Percentiles rank a stretch among this genome's conserved stretches.
Conservation (phyloP, 1,284 basidiomycete genomes). For the Ganoderma meredithae region DNA sequence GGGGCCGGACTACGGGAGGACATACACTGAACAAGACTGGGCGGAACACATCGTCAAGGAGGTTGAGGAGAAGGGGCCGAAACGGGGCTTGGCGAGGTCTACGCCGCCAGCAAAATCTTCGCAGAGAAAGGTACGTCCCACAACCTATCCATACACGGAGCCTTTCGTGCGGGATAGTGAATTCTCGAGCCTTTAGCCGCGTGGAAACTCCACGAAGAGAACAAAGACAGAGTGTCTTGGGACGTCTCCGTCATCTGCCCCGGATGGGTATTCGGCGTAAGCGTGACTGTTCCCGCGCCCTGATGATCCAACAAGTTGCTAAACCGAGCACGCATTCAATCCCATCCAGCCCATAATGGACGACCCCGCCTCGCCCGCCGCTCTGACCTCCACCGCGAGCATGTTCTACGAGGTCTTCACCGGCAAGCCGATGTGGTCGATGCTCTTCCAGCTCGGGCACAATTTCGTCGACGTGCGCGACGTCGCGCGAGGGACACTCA, state of each 20-base stretch:
- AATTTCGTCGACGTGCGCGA: conserved; percentile 67
- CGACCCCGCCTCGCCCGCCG: conserved; percentile 28
- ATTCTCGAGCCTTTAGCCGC: conserved; percentile 17
- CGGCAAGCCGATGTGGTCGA: conserved; percentile 34
- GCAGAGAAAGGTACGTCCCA: conserved; percentile 54
- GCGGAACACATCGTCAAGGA: conserved; percentile 59
- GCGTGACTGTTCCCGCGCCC: not conserved
- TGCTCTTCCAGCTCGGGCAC: conserved; percentile 34
- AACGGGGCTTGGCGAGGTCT: conserved; percentile 51
- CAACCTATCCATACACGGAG: not conserved
- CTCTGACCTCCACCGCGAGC: conserved; percentile 7
- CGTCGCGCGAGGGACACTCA: conserved; percentile 59
- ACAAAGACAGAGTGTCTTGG: conserved; percentile 30
- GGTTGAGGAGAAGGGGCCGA: conserved; percentile 60
- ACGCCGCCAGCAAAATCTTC: conserved; percentile 69
- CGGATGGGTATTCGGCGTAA: conserved; percentile 25
- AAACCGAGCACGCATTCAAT: too few relatives aligned
- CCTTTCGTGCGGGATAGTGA: not conserved
- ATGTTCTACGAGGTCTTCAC: conserved; percentile 22
- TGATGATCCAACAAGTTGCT: too few relatives aligned
- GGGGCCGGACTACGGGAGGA: conserved; percentile 34
- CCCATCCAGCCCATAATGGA: conserved; percentile 3
- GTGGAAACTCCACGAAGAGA: conserved; percentile 36
- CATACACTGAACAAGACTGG: conserved; percentile 65
- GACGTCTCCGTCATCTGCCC: conserved; percentile 35